Percentiles rank a stretch among this genome's conserved stretches.
phyloP scores from a whole-genome alignment of 805 yeast species.

The Metschnikowia kofuensis region DNA sequence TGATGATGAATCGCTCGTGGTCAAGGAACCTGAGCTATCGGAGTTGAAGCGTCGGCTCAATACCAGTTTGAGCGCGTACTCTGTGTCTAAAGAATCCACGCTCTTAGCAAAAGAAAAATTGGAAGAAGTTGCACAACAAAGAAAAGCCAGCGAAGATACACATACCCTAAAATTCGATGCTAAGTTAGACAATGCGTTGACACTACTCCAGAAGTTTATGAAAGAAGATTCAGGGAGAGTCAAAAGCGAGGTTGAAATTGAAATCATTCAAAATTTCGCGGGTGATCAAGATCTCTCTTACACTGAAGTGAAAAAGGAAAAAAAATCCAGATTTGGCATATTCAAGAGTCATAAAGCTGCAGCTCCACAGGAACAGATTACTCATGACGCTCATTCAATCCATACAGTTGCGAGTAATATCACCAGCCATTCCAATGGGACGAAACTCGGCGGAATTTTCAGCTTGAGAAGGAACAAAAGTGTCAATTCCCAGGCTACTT shows the following conservation, averaged over 20 bases:
- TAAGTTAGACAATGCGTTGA: conserved; percentile 49
- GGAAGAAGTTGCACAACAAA: conserved; percentile 39
- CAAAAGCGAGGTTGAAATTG: conserved; percentile 80
- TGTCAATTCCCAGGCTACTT: conserved; percentile 18
- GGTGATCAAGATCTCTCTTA: conserved; percentile 69
- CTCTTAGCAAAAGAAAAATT: conserved; percentile 48
- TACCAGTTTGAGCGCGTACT: conserved; percentile 34
- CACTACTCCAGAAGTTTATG: conserved; percentile 59
- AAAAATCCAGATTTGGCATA: conserved; percentile 59
- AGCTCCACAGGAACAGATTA: conserved; percentile 5
- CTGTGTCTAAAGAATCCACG: conserved; percentile 41
- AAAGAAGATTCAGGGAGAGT: conserved; percentile 72
- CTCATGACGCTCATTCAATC: conserved; percentile 29
- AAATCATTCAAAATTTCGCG: conserved; percentile 82
- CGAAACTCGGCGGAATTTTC: conserved; percentile 28
- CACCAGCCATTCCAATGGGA: conserved; percentile 23
- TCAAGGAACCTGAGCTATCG: conserved; percentile 54
- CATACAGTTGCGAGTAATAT: conserved; percentile 35
- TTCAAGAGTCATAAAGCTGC: conserved; percentile 31
- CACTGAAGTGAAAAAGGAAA: conserved; percentile 47
- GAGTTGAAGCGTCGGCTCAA: conserved; percentile 54
- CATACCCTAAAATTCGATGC: conserved; percentile 54
- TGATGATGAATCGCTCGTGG: conserved; percentile 78
- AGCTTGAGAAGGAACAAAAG: conserved; percentile 36
- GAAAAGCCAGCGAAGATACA: conserved; percentile 31